Evolutionary conservation across 129 eudicot genomes (phyloP).

Genomic region (Chrysanthemum makinoi): DNA sequence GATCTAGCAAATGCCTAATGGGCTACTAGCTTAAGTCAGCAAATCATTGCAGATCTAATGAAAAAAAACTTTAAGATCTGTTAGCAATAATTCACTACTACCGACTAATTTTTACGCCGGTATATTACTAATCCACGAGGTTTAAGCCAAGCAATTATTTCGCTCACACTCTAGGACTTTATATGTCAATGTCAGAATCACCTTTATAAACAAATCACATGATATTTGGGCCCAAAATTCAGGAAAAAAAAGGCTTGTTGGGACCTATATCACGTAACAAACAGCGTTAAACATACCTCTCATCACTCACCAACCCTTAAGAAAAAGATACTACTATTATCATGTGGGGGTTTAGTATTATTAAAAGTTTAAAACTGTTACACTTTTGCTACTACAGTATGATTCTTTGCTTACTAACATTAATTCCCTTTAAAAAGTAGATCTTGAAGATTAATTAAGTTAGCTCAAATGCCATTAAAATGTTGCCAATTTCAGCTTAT

Average conservation of each 20-base stretch:
- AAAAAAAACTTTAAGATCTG: slow-evolving; percentile 41
- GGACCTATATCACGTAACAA: slow-evolving; percentile 38
- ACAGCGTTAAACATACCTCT: slow-evolving; percentile 15
- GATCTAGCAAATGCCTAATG: slow-evolving; percentile 30
- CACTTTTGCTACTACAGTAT: slow-evolving; percentile 5
- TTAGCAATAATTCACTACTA: slow-evolving; percentile 30
- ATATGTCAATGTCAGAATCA: slow-evolving; percentile 30
- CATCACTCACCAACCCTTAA: slow-evolving; percentile 42
- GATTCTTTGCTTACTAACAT: slow-evolving; percentile 26
- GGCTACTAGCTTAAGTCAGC: slow-evolving; percentile 6
- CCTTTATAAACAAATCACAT: slow-evolving; percentile 51
- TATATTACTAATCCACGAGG: too few relatives aligned
- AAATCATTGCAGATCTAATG: slow-evolving; percentile 48
- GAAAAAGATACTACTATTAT: neutral
- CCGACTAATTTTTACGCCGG: slow-evolving; percentile 6
- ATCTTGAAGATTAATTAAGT: slow-evolving; percentile 26
- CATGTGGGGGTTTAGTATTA: neutral
- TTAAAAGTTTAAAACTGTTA: neutral
- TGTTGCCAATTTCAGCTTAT: slow-evolving; percentile 2
- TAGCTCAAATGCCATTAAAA: slow-evolving; percentile 18
- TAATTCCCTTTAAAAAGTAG: neutral
- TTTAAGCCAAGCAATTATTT: too few relatives aligned
- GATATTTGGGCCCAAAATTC: slow-evolving; percentile 47
- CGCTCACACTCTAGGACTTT: too few relatives aligned
- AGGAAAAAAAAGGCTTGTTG: slow-evolving; percentile 35